These are phyloP conservation scores for Sphaceloma murrayae DNA, from an alignment of 2,329 filamentous ascomycete species.

Conservation along the genomic window DNA sequence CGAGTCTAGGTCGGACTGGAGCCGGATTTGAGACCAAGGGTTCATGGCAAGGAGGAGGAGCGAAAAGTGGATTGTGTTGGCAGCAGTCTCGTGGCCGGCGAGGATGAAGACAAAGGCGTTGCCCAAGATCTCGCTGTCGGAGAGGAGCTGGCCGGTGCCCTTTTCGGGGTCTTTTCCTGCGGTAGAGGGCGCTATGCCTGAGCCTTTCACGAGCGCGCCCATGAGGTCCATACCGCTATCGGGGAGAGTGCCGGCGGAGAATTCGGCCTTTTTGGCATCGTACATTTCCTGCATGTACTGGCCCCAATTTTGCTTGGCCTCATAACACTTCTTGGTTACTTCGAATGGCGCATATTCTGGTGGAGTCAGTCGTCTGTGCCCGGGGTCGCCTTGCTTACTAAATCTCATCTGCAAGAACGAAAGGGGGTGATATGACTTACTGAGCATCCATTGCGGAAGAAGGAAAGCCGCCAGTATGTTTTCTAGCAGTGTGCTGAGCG, in stretches of 20 bases:
- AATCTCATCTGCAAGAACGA: no score
- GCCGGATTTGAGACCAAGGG: conserved; percentile 50
- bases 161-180: conserved; percentile 38
- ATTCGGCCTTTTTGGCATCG: conserved; percentile 48
- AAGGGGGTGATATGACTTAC: conserved; percentile 28
- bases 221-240: conserved; percentile 48
- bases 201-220: conserved; percentile 42
- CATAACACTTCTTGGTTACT: conserved; percentile 42
- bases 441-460: conserved; percentile 48
- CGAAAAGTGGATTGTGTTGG: conserved; percentile 63
- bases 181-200: conserved; percentile 31
- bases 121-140: conserved; percentile 57
- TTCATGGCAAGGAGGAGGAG: conserved; percentile 59
- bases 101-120: conserved; percentile 57
- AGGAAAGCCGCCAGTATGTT: conserved; percentile 55
- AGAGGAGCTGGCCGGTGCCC: conserved; percentile 41
- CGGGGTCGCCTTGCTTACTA: no score
- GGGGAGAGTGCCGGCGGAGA: conserved; percentile 30
- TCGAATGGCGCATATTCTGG: conserved; percentile 41
- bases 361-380: no score
- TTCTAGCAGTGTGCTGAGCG: conserved; percentile 52
- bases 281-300: conserved; percentile 63
- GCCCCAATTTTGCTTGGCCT: conserved; percentile 53
- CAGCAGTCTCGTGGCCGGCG: conserved; percentile 73
- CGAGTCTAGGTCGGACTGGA: conserved; percentile 61